phyloP scores from a whole-genome alignment of 148 eudicot species.

The Cornus suecica region DNA sequence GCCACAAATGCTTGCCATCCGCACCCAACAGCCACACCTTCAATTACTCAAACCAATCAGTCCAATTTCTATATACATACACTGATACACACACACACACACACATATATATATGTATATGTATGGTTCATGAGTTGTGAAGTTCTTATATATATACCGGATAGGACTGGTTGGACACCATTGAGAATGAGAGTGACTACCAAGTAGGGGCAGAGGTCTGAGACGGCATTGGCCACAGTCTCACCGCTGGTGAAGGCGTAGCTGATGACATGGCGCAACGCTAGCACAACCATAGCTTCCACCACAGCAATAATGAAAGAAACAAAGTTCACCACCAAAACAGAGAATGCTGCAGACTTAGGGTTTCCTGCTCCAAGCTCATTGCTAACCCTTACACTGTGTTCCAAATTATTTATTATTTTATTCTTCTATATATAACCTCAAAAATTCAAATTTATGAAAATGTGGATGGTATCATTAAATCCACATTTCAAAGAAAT shows the following conservation, averaged over 20 bases:
- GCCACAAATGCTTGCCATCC: slow-evolving; percentile 75
- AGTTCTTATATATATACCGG: slow-evolving; percentile 45
- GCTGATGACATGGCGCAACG: slow-evolving; percentile 45
- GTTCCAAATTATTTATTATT: not conserved
- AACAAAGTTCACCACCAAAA: slow-evolving; percentile 34
- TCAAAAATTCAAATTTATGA: not conserved
- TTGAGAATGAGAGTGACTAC: slow-evolving; percentile 48
- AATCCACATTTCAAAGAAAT: too few relatives aligned
- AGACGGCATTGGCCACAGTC: slow-evolving; percentile 42
- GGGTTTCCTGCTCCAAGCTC: slow-evolving; percentile 63
- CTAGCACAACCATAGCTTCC: slow-evolving; percentile 33
- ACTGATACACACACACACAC: too few relatives aligned
- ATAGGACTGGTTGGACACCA: slow-evolving; percentile 63
- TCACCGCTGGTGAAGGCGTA: slow-evolving; percentile 55
- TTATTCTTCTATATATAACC: not conserved
- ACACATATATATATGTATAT: too few relatives aligned
- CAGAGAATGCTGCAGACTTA: slow-evolving; percentile 55
- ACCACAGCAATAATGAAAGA: slow-evolving; percentile 33
- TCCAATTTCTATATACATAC: too few relatives aligned
- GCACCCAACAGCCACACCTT: slow-evolving; percentile 72
- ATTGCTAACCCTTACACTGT: slow-evolving; percentile 55
- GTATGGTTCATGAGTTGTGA: not conserved
- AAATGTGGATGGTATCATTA: too few relatives aligned
- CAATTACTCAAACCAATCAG: slow-evolving; percentile 3
- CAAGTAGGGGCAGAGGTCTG: slow-evolving; percentile 47